phyloP scores from a whole-genome alignment of 805 yeast species.

The Candida tibetensis region DNA sequence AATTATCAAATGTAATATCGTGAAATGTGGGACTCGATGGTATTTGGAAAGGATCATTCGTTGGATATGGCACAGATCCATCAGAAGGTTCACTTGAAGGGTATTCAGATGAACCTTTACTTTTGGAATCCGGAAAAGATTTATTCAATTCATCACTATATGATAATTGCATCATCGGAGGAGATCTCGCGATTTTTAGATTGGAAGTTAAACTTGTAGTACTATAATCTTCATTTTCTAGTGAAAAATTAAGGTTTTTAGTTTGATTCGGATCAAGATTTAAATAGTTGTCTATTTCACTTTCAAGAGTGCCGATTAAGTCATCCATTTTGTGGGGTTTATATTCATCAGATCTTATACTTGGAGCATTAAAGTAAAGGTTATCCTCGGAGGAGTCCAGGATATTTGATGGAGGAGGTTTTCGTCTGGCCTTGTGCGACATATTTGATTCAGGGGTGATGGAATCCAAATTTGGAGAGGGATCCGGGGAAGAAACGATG shows the following conservation, averaged over 20 bases:
- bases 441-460: neutral
- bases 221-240: slow-evolving; percentile 1
- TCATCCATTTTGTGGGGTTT: slow-evolving; percentile 14
- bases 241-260: neutral
- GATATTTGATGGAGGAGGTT: slow-evolving; percentile 6
- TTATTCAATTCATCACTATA: neutral
- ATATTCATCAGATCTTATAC: neutral
- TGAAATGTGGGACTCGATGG: neutral
- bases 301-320: slow-evolving; percentile 22
- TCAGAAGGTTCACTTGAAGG: neutral
- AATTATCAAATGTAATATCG: slow-evolving; percentile 2
- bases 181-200: slow-evolving; percentile 5
- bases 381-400: slow-evolving; percentile 6
- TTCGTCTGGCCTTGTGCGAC: slow-evolving; percentile 1
- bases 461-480: neutral
- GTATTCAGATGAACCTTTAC: neutral
- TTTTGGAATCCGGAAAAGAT: neutral
- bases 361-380: slow-evolving; percentile 4
- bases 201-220: slow-evolving; percentile 1
- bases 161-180: slow-evolving; percentile 5
- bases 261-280: slow-evolving; percentile 6
- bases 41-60: slow-evolving; percentile 7
- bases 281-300: slow-evolving; percentile 21
- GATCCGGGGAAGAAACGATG: neutral
- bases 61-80: slow-evolving; percentile 15